A percentile compares a stretch with the other conserved stretches of the same genome.
Conservation (phyloP, 2,329 filamentous ascomycete genomes). For the Fusarium sp. region DNA sequence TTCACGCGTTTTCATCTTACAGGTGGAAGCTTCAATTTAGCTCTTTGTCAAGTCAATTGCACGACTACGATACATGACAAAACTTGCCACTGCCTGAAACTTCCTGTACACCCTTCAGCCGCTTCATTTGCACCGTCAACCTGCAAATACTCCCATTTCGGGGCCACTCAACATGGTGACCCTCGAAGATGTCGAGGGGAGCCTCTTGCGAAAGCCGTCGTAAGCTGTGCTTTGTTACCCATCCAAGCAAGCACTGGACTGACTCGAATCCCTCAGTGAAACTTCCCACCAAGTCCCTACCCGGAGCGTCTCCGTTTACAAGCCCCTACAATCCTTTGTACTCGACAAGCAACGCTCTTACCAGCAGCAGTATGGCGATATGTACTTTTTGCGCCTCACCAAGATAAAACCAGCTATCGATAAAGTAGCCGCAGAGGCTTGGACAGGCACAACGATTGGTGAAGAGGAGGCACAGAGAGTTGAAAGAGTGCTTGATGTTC, state of each 20-base stretch:
- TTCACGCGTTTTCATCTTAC: constrained; percentile 33
- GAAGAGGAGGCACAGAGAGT: constrained; percentile 80
- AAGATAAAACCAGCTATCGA: constrained; percentile 89
- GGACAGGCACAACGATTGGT: constrained; percentile 81
- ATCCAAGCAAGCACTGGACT: neutral
- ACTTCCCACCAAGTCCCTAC: constrained; percentile 55
- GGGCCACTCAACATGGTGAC: constrained; percentile 47
- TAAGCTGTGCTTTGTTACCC: constrained; percentile 30
- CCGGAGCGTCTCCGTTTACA: constrained; percentile 71
- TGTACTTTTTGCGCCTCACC: constrained; percentile 93
- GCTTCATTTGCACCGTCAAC: neutral
- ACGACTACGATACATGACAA: neutral
- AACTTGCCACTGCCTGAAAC: neutral
- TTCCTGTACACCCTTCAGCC: neutral
- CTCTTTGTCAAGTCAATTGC: neutral
- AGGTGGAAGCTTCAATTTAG: constrained; percentile 4
- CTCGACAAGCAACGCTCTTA: constrained; percentile 81
- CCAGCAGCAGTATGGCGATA: constrained; percentile 94
- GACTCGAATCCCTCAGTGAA: constrained; percentile 39
- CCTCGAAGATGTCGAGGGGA: constrained; percentile 48
- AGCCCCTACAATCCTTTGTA: constrained; percentile 77
- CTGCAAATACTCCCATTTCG: neutral
- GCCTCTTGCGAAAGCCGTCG: constrained; percentile 49
- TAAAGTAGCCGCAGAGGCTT: constrained; percentile 76
- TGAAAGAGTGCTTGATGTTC: constrained; percentile 91